phyloP scores from a whole-genome alignment of 2,329 filamentous ascomycete species.

The Cladosporium sp. region DNA sequence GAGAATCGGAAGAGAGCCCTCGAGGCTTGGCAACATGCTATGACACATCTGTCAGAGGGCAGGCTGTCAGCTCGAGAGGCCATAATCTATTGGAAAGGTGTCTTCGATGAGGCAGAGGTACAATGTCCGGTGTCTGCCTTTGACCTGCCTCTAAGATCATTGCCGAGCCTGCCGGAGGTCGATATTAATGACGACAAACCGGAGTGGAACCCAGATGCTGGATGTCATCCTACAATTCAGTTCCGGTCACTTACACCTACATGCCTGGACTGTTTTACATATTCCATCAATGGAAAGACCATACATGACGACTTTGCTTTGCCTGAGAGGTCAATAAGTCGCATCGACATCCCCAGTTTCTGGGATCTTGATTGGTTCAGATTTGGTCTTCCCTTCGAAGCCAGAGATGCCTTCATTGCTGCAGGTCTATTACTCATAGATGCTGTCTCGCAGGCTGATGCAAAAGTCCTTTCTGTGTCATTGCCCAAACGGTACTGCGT shows the following conservation, averaged over 20 bases:
- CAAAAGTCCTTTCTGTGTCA: conserved; percentile 24
- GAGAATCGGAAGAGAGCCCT: conserved; percentile 14
- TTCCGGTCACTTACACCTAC: conserved; percentile 17
- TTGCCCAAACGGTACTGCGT: conserved; percentile 23
- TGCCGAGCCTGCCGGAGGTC: conserved; percentile 9
- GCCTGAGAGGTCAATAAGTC: neutral
- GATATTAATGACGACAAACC: conserved; percentile 11
- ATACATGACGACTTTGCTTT: neutral
- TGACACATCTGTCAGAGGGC: conserved; percentile 23
- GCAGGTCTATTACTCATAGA: conserved; percentile 33
- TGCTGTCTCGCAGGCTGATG: conserved; percentile 17
- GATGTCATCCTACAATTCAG: conserved; percentile 1
- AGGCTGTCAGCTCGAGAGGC: conserved; percentile 31
- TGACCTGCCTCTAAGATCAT: neutral
- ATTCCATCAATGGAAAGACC: neutral
- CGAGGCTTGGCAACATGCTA: conserved; percentile 29
- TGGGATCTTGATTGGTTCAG: conserved; percentile 5
- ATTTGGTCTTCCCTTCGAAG: conserved; percentile 7
- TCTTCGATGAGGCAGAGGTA: conserved; percentile 11
- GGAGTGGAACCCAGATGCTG: conserved; percentile 24
- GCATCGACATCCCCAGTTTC: neutral
- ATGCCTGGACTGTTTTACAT: conserved; percentile 14
- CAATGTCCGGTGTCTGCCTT: neutral
- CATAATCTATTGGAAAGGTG: conserved; percentile 26
- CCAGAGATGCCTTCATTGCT: conserved; percentile 32